Evolutionary conservation across 192 early-diverging fungal genomes (phyloP).

Genomic region (Umbelopsis vinacea): DNA sequence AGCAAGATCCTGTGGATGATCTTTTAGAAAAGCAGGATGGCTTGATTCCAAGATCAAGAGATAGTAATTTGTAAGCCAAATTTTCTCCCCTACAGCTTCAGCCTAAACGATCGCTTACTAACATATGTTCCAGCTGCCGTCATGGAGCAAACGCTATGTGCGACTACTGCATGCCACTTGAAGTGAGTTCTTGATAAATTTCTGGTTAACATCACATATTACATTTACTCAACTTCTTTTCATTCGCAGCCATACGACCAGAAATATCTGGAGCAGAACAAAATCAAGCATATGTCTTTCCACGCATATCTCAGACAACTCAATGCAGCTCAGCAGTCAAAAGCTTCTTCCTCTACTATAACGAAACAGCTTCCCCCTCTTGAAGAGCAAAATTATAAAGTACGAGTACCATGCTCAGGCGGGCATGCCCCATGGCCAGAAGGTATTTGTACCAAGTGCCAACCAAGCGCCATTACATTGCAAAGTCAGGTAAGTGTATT

Average conservation of each 20-base stretch:
- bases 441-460: constrained; percentile 97
- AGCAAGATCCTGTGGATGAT: constrained; percentile 81
- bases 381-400: constrained; percentile 82
- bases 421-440: constrained; percentile 90
- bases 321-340: constrained; percentile 70
- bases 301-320: constrained; percentile 87
- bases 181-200: constrained; percentile 44
- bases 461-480: constrained; percentile 90
- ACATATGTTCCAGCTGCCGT: constrained; percentile 62
- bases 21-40: constrained; percentile 82
- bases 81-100: not conserved
- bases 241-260: constrained; percentile 76
- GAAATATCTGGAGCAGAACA: constrained; percentile 84
- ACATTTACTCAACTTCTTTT: constrained; percentile 5
- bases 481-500: constrained; percentile 66
- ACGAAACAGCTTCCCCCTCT: constrained; percentile 77
- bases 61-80: constrained; percentile 75
- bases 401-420: constrained; percentile 77
- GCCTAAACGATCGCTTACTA: not conserved
- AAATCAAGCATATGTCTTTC: constrained; percentile 98
- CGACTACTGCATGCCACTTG: constrained; percentile 90
- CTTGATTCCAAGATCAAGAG: constrained; percentile 76
- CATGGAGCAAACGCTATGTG: constrained; percentile 87
- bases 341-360: constrained; percentile 41
- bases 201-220: not conserved